Conservation (phyloP, 371 early-diverging fungal species). For the Gilbertella persicaria region DNA sequence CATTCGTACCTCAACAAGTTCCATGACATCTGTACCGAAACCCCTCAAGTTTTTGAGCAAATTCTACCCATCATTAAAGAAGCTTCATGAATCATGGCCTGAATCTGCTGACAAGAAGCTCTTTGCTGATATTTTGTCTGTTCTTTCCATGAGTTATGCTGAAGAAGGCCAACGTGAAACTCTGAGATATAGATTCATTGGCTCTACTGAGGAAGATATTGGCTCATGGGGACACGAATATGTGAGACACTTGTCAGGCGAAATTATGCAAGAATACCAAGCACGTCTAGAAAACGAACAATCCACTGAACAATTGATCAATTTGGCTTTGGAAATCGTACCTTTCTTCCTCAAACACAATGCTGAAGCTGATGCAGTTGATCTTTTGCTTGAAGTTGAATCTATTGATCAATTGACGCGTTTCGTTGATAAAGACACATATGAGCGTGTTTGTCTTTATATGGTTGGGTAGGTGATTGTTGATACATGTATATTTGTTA, state of each 20-base stretch:
- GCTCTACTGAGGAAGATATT: constrained; percentile 75
- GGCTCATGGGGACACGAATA: constrained; percentile 99
- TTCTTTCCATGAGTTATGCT: constrained; percentile 94
- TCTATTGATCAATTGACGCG: constrained; percentile 72
- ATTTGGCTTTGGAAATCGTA: constrained; percentile 81
- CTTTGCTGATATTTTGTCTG: constrained; percentile 94
- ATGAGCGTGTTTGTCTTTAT: constrained; percentile 93
- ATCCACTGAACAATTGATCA: constrained; percentile 64
- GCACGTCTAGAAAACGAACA: constrained; percentile 62
- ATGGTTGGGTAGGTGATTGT: constrained; percentile 73
- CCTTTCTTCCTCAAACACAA: constrained; percentile 92
- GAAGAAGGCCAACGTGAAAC: constrained; percentile 83
- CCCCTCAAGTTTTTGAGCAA: constrained; percentile 94
- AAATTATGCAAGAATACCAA: constrained; percentile 86
- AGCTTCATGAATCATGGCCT: constrained; percentile 76
- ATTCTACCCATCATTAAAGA: constrained; percentile 76
- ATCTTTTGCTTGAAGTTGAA: constrained; percentile 90
- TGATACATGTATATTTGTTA: neutral
- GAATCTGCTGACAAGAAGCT: constrained; percentile 77
- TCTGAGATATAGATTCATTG: constrained; percentile 83
- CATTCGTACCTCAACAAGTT: constrained; percentile 92
- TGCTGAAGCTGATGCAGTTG: constrained; percentile 97
- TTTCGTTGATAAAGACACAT: constrained; percentile 91
- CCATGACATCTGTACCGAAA: constrained; percentile 99
- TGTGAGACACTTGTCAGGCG: constrained; percentile 92